Evolutionary conservation across 331 rosid species (phyloP).

Genomic region (Acacia pycnantha): DNA sequence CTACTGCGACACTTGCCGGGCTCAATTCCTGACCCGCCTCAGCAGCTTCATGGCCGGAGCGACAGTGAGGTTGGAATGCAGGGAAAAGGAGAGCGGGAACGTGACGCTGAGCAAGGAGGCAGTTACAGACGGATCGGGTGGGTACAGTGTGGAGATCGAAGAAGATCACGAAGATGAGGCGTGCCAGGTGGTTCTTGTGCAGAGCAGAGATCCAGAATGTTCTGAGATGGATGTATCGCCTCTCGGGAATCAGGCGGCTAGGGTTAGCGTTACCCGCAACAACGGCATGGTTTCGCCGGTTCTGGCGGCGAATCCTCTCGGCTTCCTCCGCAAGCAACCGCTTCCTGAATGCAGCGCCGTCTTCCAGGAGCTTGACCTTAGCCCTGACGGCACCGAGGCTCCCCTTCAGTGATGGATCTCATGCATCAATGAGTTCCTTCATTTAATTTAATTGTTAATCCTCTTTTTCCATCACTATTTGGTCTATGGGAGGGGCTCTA

Average conservation of each 20-base stretch:
- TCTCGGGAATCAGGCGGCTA: constrained; percentile 41
- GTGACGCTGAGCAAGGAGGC: constrained; percentile 46
- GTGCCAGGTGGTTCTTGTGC: constrained; percentile 48
- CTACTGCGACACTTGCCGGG: constrained; percentile 87
- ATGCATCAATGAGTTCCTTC: background rate
- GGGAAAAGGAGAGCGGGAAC: background rate
- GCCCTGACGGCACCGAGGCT: background rate
- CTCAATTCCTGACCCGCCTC: constrained; percentile 57
- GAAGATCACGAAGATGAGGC: constrained; percentile 79
- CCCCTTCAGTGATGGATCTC: background rate
- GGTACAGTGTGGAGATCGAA: constrained; percentile 46
- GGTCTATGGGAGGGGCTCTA: background rate
- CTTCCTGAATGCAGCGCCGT: constrained; percentile 43
- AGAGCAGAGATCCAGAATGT: constrained; percentile 50
- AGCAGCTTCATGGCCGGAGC: constrained; percentile 47
- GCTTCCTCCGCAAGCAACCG: constrained; percentile 47
- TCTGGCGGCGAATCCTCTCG: constrained; percentile 75
- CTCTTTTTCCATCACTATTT: background rate
- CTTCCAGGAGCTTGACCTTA: constrained; percentile 57
- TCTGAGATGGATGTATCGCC: constrained; percentile 26
- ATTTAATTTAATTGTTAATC: background rate
- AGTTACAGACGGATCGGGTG: constrained; percentile 39
- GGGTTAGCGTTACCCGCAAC: constrained; percentile 57
- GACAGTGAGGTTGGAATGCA: background rate
- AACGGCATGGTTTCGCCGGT: constrained; percentile 50